Evolutionary conservation across 1,284 basidiomycete genomes (phyloP).

Genomic region (Cryptococcus sp.): DNA sequence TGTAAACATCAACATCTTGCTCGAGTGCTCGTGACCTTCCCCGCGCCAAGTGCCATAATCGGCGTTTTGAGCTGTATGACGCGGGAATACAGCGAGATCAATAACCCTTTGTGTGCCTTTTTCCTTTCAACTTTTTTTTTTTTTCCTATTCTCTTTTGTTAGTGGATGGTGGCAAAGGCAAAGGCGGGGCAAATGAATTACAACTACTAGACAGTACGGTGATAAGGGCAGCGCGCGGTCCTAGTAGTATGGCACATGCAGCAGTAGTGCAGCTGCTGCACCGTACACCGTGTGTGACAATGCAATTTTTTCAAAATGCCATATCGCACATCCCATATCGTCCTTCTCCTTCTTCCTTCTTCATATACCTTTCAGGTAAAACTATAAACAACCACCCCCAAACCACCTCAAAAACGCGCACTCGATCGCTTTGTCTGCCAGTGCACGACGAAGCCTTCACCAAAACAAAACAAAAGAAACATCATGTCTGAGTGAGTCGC

Average conservation of each 20-base stretch:
- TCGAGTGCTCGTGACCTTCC: background rate
- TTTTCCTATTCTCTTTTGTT: too few relatives aligned
- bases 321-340: background rate
- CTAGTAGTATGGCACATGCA: too few relatives aligned
- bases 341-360: constrained; percentile 24
- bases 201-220: too few relatives aligned
- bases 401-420: constrained; percentile 20
- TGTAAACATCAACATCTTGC: background rate
- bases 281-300: background rate
- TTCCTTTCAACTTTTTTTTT: constrained; percentile 15
- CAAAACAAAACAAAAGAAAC: constrained; percentile 33
- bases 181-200: too few relatives aligned
- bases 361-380: constrained; percentile 31
- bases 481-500: constrained; percentile 54
- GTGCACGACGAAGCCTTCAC: constrained; percentile 40
- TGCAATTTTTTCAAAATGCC: constrained; percentile 9
- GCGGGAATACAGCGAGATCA: too few relatives aligned
- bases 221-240: too few relatives aligned
- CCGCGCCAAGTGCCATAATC: background rate
- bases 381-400: constrained; percentile 18
- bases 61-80: background rate
- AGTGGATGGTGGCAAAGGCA: too few relatives aligned
- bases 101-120: background rate
- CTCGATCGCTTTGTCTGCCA: constrained; percentile 43
- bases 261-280: background rate